Conservation (phyloP, 768 basidiomycete genomes). For the Suillus spraguei region DNA sequence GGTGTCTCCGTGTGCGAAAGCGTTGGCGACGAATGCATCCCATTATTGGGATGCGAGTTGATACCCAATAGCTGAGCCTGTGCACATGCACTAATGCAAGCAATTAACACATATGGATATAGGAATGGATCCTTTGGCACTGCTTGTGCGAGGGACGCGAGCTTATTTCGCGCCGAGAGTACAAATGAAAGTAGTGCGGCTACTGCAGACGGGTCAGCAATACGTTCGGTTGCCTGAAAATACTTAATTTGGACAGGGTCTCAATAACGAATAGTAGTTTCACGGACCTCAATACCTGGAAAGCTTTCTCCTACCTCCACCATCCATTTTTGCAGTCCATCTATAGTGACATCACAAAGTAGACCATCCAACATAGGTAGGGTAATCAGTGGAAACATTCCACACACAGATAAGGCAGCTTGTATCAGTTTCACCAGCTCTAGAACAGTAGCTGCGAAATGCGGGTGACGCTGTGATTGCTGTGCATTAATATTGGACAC, state of each 20-base stretch:
- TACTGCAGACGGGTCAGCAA: conserved; percentile 73
- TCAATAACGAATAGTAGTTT: conserved; percentile 8
- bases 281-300: conserved; percentile 58
- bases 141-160: conserved; percentile 49
- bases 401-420: conserved; percentile 69
- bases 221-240: conserved; percentile 64
- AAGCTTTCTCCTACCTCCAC: conserved; percentile 63
- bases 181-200: conserved; percentile 73
- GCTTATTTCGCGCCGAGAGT: conserved; percentile 67
- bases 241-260: conserved; percentile 5
- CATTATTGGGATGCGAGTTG: conserved; percentile 10
- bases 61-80: conserved; percentile 21
- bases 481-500: conserved; percentile 19
- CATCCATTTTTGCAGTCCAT: conserved; percentile 71
- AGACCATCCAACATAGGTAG: conserved; percentile 56
- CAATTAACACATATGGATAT: conserved; percentile 60
- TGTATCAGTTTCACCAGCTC: conserved; percentile 79
- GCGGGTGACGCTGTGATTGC: conserved; percentile 29
- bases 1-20: conserved; percentile 35
- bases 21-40: conserved; percentile 18
- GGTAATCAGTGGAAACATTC: conserved; percentile 49
- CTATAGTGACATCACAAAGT: conserved; percentile 75
- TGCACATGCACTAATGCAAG: conserved; percentile 42
- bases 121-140: conserved; percentile 82
- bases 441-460: conserved; percentile 69